These are phyloP conservation scores for Phytophthora aleatoria DNA, from an alignment of 352 stramenopile genomes.

Conservation along the genomic window DNA sequence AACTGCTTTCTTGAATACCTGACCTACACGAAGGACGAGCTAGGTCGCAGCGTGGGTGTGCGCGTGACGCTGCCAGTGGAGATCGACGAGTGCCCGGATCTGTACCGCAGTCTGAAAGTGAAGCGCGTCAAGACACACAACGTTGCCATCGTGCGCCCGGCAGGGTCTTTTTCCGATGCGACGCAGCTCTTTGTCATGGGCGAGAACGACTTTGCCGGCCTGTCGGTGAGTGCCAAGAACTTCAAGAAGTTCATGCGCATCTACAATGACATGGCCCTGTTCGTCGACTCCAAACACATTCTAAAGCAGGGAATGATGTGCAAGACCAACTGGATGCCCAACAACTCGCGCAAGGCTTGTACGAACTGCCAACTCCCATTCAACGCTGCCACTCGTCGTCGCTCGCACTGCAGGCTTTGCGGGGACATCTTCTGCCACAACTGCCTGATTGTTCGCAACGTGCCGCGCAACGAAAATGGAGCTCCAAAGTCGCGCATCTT, in stretches of 20 bases:
- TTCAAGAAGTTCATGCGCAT: constrained; percentile 56
- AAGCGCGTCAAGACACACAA: constrained; percentile 58
- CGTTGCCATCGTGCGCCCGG: constrained; percentile 53
- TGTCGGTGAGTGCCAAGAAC: constrained; percentile 34
- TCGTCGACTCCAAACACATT: constrained; percentile 71
- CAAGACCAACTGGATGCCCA: constrained; percentile 63
- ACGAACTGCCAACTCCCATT: constrained; percentile 67
- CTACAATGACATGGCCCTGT: constrained; percentile 61
- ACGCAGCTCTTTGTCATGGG: constrained; percentile 66
- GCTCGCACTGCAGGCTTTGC: constrained; percentile 78
- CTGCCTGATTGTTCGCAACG: constrained; percentile 62
- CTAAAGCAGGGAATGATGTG: constrained; percentile 52
- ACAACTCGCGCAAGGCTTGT: constrained; percentile 54
- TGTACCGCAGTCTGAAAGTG: constrained; percentile 48
- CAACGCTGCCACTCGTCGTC: constrained; percentile 53
- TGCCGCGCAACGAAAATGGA: constrained; percentile 29
- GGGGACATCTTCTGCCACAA: constrained; percentile 80
- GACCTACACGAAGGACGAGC: constrained; percentile 63
- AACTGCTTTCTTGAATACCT: constrained; percentile 80
- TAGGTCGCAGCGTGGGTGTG: constrained; percentile 61
- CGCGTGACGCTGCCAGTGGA: constrained; percentile 69
- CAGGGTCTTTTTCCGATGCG: constrained; percentile 27
- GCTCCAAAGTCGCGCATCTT: constrained; percentile 46
- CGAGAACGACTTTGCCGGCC: constrained; percentile 54
- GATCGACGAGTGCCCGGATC: constrained; percentile 62